Conservation (phyloP, 441 rosid genomes). For the Pelargonium myrrhifolium region DNA sequence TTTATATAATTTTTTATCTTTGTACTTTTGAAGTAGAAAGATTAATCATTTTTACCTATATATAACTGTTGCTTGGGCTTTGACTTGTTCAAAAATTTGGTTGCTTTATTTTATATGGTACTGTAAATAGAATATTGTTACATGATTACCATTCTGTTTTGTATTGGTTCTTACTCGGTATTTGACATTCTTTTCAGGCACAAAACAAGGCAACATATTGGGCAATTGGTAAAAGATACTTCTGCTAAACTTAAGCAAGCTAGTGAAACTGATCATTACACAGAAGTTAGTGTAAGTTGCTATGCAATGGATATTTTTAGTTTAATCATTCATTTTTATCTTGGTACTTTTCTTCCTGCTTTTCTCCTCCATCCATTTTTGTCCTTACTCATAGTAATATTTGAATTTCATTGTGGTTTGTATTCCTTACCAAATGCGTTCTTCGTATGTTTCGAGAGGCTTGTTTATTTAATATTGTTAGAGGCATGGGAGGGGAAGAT, state of each 20-base stretch:
- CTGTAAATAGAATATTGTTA: neutral
- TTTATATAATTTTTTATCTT: too few species aligned
- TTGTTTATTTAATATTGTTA: neutral
- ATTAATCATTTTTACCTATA: too few species aligned
- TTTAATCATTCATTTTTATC: neutral
- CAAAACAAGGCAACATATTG: conserved; percentile 49
- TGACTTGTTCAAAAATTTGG: neutral
- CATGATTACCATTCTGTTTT: neutral
- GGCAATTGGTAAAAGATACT: conserved; percentile 43
- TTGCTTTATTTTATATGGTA: neutral
- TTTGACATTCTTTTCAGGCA: conserved; percentile 30
- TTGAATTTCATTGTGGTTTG: too few species aligned
- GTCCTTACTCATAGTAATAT: too few species aligned
- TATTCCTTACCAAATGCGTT: too few species aligned
- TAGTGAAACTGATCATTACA: conserved; percentile 46
- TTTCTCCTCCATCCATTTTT: too few species aligned
- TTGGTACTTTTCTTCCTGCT: neutral
- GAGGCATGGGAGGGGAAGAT: neutral
- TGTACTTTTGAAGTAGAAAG: too few species aligned
- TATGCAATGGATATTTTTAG: neutral
- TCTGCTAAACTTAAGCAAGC: conserved; percentile 40
- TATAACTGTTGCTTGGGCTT: too few species aligned
- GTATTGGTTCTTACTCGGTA: neutral
- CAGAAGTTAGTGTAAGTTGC: conserved; percentile 32
- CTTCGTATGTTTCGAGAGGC: too few species aligned